Percentiles rank a stretch among this genome's conserved stretches.
Conservation (phyloP, 345 rosid species). For the Eucalyptus fibrosa region DNA sequence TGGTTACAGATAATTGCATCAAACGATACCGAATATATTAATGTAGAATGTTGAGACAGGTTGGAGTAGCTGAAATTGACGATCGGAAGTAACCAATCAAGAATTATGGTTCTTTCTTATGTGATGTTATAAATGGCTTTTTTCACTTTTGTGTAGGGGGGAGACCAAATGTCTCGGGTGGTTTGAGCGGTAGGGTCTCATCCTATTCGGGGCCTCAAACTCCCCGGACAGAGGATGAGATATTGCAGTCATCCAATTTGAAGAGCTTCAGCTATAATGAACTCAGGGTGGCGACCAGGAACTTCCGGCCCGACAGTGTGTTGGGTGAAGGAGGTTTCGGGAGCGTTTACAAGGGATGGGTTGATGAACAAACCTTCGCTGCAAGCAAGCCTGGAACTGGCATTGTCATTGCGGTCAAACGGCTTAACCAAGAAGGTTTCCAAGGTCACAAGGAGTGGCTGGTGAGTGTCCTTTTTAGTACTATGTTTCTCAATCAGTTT, state of each 20-base stretch:
- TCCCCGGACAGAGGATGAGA: slow-evolving; percentile 68
- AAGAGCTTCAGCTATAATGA: slow-evolving; percentile 58
- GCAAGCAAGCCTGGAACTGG: slow-evolving; percentile 79
- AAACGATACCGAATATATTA: background rate
- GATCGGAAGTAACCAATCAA: background rate
- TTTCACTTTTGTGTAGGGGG: background rate
- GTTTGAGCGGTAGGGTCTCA: slow-evolving; percentile 33
- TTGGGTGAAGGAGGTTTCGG: slow-evolving; percentile 99
- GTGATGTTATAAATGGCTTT: slow-evolving; percentile 2
- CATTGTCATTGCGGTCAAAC: slow-evolving; percentile 75
- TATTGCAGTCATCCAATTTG: slow-evolving; percentile 52
- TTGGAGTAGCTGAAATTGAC: background rate
- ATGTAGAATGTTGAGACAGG: background rate
- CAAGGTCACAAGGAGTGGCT: slow-evolving; percentile 99
- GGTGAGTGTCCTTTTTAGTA: slow-evolving; percentile 28
- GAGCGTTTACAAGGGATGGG: slow-evolving; percentile 87
- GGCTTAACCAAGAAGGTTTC: slow-evolving; percentile 75
- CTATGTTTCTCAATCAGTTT: background rate
- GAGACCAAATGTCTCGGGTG: slow-evolving; percentile 22
- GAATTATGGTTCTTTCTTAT: background rate
- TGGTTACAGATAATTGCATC: background rate
- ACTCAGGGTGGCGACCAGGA: slow-evolving; percentile 75
- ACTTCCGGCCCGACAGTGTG: slow-evolving; percentile 89
- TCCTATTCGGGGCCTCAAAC: slow-evolving; percentile 26
- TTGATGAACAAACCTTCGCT: slow-evolving; percentile 57